A percentile compares a stretch with the other conserved stretches of the same genome.
Conservation (phyloP, 73 alveolate genomes). For the Paramecium sexaurelia region DNA sequence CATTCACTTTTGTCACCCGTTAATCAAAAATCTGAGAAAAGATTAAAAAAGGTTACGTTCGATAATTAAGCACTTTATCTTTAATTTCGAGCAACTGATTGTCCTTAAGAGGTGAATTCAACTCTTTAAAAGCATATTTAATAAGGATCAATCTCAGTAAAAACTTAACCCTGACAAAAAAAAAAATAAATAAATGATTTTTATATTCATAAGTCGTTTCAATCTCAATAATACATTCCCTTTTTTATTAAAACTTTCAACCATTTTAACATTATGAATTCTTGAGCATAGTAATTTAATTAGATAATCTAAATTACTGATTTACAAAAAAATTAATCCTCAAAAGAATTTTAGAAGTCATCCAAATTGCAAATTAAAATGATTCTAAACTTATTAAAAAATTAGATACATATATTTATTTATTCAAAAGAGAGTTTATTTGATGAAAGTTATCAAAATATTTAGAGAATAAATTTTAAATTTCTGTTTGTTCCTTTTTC, state of each 20-base stretch:
- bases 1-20: background rate
- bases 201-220: background rate
- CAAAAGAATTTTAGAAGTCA: background rate
- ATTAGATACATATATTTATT: background rate
- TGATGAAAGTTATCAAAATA: background rate
- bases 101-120: background rate
- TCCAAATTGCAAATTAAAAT: too few species aligned
- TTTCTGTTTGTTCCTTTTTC: background rate
- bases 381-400: background rate
- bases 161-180: background rate
- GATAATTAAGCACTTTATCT: conserved; percentile 9
- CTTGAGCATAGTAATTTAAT: background rate
- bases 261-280: background rate
- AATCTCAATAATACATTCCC: background rate
- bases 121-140: background rate
- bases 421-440: background rate
- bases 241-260: background rate
- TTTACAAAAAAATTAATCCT: background rate
- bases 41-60: background rate
- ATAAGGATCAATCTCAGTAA: background rate
- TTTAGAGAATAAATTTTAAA: background rate
- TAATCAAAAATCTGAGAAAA: background rate
- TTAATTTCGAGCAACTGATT: conserved; percentile 13
- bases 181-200: too few species aligned
- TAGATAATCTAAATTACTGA: background rate